These are phyloP conservation scores for Candida cerambycidarum DNA, from an alignment of 805 yeast species.

Conservation along the genomic window DNA sequence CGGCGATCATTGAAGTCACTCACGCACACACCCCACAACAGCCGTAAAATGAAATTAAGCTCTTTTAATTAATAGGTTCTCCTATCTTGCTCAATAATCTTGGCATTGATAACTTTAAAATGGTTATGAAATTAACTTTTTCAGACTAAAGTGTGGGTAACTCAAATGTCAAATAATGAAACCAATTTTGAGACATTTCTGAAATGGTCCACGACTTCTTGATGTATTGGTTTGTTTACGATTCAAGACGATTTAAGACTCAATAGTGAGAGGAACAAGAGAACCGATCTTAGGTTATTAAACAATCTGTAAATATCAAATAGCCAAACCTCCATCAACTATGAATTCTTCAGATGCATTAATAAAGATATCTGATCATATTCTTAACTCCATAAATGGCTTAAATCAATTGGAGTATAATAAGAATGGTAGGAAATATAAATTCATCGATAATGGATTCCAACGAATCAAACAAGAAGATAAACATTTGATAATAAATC, in stretches of 20 bases:
- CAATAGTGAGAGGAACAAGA: neutral
- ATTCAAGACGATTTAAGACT: neutral
- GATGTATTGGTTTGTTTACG: conserved; percentile 6
- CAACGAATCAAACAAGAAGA: conserved; percentile 49
- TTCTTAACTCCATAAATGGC: conserved; percentile 33
- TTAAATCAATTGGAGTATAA: conserved; percentile 36
- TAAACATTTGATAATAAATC: conserved; percentile 46
- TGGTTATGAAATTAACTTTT: neutral
- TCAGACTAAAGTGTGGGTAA: neutral
- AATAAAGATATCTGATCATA: conserved; percentile 33
- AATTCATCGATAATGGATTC: conserved; percentile 47
- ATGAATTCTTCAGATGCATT: conserved; percentile 29
- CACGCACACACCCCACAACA: no score
- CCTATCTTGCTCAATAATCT: neutral
- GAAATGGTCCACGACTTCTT: neutral
- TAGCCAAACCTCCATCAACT: no score
- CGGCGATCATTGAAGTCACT: no score
- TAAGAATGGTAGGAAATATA: conserved; percentile 50
- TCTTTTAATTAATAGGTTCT: no score
- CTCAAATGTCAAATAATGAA: neutral
- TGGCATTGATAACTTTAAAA: neutral
- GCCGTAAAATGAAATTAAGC: no score
- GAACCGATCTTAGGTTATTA: no score
- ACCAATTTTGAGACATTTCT: no score
- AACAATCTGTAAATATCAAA: no score